These are phyloP conservation scores for Phaffia tasmanica DNA, from an alignment of 768 basidiomycete species.

Conservation along the genomic window DNA sequence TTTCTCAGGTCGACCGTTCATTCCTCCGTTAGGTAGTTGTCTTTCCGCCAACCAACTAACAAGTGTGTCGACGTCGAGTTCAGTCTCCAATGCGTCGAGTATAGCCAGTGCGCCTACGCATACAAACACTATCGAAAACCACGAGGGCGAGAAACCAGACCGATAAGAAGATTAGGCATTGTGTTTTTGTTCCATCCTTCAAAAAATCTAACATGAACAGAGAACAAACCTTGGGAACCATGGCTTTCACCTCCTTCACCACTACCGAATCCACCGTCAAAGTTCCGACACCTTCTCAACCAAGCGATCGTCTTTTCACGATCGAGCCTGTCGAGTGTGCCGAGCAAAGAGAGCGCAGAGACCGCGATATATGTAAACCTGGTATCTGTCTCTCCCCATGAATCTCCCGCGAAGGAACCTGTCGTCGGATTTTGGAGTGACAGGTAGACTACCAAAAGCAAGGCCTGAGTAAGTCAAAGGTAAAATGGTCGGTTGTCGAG, in stretches of 20 bases:
- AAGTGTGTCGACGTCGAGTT: slow-evolving; percentile 63
- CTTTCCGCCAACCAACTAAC: slow-evolving; percentile 91
- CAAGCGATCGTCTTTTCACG: slow-evolving; percentile 56
- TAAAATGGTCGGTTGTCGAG: neutral
- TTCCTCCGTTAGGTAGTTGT: slow-evolving; percentile 81
- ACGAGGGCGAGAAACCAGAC: neutral
- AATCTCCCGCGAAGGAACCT: slow-evolving; percentile 81
- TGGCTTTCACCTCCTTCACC: slow-evolving; percentile 82
- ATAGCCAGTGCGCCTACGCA: slow-evolving; percentile 81
- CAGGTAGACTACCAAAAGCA: slow-evolving; percentile 53
- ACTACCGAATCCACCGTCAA: slow-evolving; percentile 89
- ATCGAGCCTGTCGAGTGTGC: slow-evolving; percentile 58
- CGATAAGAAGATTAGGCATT: neutral
- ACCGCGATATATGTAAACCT: slow-evolving; percentile 85
- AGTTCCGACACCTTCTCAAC: slow-evolving; percentile 70
- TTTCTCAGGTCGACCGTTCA: slow-evolving; percentile 97
- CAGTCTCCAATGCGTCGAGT: slow-evolving; percentile 62
- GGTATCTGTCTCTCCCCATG: slow-evolving; percentile 84
- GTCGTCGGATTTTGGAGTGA: slow-evolving; percentile 66
- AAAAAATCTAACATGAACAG: neutral
- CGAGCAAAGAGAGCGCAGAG: slow-evolving; percentile 67
- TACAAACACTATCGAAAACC: slow-evolving; percentile 59
- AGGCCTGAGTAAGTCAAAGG: neutral
- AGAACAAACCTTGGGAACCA: slow-evolving; percentile 62
- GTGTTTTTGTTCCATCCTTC: neutral